Base-by-base conservation (phyloP, 2,329 filamentous ascomycete genomes). In the Epichloe baconii region DNA sequence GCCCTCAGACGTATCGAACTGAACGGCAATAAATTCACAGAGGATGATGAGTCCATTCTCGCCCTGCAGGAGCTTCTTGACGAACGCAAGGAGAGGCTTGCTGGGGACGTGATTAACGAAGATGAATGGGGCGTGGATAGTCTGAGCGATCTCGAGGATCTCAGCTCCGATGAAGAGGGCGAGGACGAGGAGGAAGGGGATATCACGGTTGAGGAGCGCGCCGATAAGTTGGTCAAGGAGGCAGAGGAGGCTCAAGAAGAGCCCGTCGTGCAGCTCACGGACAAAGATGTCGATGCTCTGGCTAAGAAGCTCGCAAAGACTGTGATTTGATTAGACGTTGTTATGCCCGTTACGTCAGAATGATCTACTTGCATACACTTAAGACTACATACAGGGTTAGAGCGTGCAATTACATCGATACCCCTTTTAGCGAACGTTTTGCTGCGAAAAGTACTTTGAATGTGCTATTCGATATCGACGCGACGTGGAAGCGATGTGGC, bases 1-100 rank as follows among this genome's bases (percentile, higher is more conserved):
- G 78, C 78, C 12, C 72, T 98, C 57, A 85, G 84, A 70, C 83
- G 90, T 61, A 80, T 98, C 47, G 93, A 97, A 70, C 73, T 98
- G 58, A 97, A 98, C 66, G 93, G 93, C 48, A 98, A 98, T 73
- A 93, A 88, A 64, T 95, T 98, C 60, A 74, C 78, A 8, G 90
- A 96, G 66, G 88, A 95, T 3, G 88, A 97, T 59, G 74, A 79
- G 45, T 79, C 79, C 31, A 76, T 96, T 42, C 69, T 80, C 54
- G 74, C 73, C 21, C 73, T 97, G 44, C 79, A 82, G 57, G 78
- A 82, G 48, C 72, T 93, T 31, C 74, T 96, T 26, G 83, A 88
- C 53, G 77, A 80, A 61, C 82, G 89, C 56, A 90, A 90, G 71
- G 86, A 91, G 64, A 81, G 85, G 58, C 61, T 80, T 3, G 83